These are phyloP conservation scores for Dispira simplex DNA, from an alignment of 192 early-diverging fungal genomes.

Conservation along the genomic window DNA sequence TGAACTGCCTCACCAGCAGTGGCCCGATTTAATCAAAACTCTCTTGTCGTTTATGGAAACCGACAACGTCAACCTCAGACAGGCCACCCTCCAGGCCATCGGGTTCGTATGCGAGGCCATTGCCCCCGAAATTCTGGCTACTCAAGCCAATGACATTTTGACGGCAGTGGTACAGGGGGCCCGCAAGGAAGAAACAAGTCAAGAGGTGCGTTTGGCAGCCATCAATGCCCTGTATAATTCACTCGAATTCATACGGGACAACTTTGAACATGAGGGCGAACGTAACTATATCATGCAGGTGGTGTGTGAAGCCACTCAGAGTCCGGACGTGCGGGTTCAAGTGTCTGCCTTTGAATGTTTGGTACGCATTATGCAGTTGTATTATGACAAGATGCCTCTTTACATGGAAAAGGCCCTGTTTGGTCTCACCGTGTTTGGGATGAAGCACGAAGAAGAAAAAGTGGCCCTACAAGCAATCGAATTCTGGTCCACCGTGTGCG, in stretches of 20 bases:
- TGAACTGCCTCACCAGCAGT: conserved; percentile 75
- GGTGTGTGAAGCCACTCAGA: conserved; percentile 91
- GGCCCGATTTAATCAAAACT: conserved; percentile 71
- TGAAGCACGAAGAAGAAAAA: conserved; percentile 76
- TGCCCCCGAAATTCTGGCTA: conserved; percentile 58
- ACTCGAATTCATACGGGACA: conserved; percentile 84
- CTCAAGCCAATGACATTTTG: conserved; percentile 79
- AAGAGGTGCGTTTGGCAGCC: conserved; percentile 78
- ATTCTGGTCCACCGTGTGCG: conserved; percentile 99
- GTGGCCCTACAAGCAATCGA: conserved; percentile 96
- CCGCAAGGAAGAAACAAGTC: conserved; percentile 77
- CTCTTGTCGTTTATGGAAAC: conserved; percentile 64
- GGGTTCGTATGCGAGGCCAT: conserved; percentile 90
- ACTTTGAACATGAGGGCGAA: conserved; percentile 89
- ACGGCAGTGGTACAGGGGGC: conserved; percentile 93
- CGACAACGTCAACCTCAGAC: conserved; percentile 52
- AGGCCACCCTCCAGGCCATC: conserved; percentile 73
- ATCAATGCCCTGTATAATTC: conserved; percentile 87
- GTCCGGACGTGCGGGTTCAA: conserved; percentile 53
- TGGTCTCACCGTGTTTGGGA: conserved; percentile 80
- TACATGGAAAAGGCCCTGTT: conserved; percentile 97
- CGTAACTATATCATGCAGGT: conserved; percentile 98
- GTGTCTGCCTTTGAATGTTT: conserved; percentile 88
- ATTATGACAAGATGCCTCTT: conserved; percentile 90
- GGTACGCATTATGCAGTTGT: conserved; percentile 91